Evolutionary conservation across 768 basidiomycete genomes (phyloP).

Genomic region (Trametes villosa): DNA sequence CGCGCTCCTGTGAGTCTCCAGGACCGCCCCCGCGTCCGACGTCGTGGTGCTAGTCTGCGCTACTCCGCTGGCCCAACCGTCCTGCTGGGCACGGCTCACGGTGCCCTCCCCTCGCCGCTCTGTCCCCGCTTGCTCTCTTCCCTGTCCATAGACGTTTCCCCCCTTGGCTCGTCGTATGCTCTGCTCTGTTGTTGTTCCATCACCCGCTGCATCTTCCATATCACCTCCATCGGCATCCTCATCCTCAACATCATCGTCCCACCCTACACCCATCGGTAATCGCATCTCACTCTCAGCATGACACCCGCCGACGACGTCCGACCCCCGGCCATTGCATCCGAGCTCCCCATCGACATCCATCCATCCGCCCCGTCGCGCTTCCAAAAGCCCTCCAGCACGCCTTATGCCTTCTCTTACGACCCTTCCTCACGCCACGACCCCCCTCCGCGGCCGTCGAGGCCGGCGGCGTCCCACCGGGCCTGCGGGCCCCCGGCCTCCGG

Average conservation of each 20-base stretch:
- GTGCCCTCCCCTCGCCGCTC: not conserved
- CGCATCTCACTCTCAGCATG: conserved; percentile 10
- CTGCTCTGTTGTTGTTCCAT: conserved; percentile 18
- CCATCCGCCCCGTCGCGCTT: conserved; percentile 6
- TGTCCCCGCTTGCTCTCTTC: not conserved
- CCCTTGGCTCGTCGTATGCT: conserved; percentile 5
- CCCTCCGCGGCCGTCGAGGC: conserved; percentile 2
- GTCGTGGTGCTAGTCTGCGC: conserved; percentile 11
- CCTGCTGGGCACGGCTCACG: conserved; percentile 19
- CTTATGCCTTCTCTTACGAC: conserved; percentile 8
- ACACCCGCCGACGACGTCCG: conserved; percentile 11
- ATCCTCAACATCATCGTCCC: conserved; percentile 8
- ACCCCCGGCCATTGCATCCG: not conserved
- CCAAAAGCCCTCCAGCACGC: conserved; percentile 4
- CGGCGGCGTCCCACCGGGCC: not conserved
- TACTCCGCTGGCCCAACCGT: conserved; percentile 6
- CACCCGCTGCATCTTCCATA: conserved; percentile 7
- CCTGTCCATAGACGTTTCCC: conserved; percentile 10
- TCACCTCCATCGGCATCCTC: conserved; percentile 5
- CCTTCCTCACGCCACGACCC: not conserved
- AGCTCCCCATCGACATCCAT: not conserved
- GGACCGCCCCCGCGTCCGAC: conserved; percentile 13
- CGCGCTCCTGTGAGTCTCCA: conserved; percentile 9
- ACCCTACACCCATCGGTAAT: conserved; percentile 20
- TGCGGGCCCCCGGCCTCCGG: not conserved